phyloP scores from a whole-genome alignment of 1,139 yeast species.

The Kodamaea ohmeri region DNA sequence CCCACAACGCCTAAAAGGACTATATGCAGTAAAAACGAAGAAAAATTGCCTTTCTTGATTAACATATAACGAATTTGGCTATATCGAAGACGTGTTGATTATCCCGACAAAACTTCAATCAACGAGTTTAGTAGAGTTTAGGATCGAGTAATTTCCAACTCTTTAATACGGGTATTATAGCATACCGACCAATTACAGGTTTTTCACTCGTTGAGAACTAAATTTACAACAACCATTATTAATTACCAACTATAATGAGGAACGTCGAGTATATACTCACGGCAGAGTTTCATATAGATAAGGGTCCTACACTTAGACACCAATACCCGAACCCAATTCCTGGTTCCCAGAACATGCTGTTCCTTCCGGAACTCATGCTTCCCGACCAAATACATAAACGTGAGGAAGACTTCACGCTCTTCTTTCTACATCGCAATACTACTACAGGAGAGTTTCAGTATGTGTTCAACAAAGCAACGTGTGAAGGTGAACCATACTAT shows the following conservation, averaged over 20 bases:
- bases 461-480: constrained; percentile 28
- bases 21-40: constrained; percentile 1
- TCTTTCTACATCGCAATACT: constrained; percentile 45
- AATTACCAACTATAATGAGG: constrained; percentile 10
- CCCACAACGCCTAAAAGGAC: no score
- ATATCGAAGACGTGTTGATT: not conserved
- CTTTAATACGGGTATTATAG: no score
- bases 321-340: constrained; percentile 50
- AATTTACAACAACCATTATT: no score
- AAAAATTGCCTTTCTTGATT: constrained; percentile 2
- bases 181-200: no score
- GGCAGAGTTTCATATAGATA: constrained; percentile 58
- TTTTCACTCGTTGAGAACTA: no score
- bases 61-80: not conserved
- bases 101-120: no score
- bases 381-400: constrained; percentile 63
- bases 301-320: constrained; percentile 51
- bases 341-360: constrained; percentile 38
- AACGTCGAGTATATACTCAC: constrained; percentile 47
- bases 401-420: constrained; percentile 59
- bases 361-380: constrained; percentile 58
- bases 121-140: no score
- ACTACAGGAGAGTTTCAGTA: constrained; percentile 44
- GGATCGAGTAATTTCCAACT: no score
- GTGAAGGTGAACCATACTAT: constrained; percentile 46